Evolutionary conservation across 352 stramenopile genomes (phyloP), one percentile per base, ranked within the genome.

Genomic region (Globisporangium cederbergense): DNA sequence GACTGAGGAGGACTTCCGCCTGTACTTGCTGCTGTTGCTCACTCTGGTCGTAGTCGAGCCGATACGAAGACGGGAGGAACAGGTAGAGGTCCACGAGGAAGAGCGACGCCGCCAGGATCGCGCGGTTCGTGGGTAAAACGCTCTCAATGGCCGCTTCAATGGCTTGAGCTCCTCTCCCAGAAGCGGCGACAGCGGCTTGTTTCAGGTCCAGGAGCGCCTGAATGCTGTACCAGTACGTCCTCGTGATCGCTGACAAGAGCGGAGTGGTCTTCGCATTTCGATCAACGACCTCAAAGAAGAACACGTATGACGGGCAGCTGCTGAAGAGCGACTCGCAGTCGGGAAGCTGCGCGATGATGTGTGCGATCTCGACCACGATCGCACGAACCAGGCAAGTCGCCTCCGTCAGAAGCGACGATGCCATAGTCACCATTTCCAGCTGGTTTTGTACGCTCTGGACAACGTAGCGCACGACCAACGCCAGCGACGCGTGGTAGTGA

Each of bases 61-160:
- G 67, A 64, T 94, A 82, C 1, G 80, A 90, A 30, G 78, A 79
- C 14, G 82, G 86, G 28, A 93, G 70, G 40, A 90, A 85, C 2
- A 94, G 53, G 52, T 79, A 83, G 50, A 90, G 69, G 45, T 94
- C 86, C 52, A 91, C 74, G 38, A 94, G 71, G 55, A 91, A 94
- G n/a, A 90, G 77, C 53, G 79, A 75, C 1, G 72, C 66, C 10
- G 80, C 78, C 11, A 89, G 60, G 28, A 71, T 78, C 18, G 88
- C 69, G 49, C 76, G 66, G 58, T 84, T 89, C 8, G 74, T 56
- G 7, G 73, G 69, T 4, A 86, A 40, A 1, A 68, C 58, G 2
- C 60, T 54, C 14, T 62, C 30, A 9, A 79, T 47, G 0, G 73
- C 51, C 1, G 34, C 51, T 3, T 71, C 42, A 8, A 69, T 30